phyloP scores from a whole-genome alignment of 1,139 yeast species.

The Yamadazyma mexicana region DNA sequence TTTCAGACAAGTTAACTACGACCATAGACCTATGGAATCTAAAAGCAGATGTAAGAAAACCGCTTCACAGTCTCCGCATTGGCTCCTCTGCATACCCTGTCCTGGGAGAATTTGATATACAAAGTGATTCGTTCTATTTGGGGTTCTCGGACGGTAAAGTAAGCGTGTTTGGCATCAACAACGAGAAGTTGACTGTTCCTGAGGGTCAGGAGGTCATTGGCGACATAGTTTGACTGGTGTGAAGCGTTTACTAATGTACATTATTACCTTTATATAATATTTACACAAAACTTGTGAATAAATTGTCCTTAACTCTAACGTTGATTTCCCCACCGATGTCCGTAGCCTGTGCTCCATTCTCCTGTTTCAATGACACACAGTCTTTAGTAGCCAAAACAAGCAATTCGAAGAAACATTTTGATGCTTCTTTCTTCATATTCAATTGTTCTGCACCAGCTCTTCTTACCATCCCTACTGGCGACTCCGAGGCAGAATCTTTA shows the following conservation, averaged over 20 bases:
- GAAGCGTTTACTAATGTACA: slow-evolving; percentile 18
- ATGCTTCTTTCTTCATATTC: slow-evolving; percentile 58
- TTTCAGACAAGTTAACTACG: slow-evolving; percentile 20
- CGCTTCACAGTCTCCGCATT: slow-evolving; percentile 22
- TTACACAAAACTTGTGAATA: slow-evolving; percentile 43
- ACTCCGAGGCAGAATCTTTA: slow-evolving; percentile 26
- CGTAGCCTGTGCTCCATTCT: slow-evolving; percentile 18
- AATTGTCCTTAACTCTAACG: slow-evolving; percentile 50
- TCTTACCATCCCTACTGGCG: slow-evolving; percentile 31
- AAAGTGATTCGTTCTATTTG: slow-evolving; percentile 23
- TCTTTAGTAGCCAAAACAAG: slow-evolving; percentile 81
- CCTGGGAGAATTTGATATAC: slow-evolving; percentile 18
- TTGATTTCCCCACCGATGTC: slow-evolving; percentile 60
- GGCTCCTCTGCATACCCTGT: slow-evolving; percentile 10
- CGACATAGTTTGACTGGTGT: slow-evolving; percentile 5
- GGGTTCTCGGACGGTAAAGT: slow-evolving; percentile 30
- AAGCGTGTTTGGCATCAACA: not conserved
- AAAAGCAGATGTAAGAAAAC: slow-evolving; percentile 33
- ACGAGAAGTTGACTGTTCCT: not conserved
- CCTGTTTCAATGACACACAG: slow-evolving; percentile 64
- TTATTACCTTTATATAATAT: slow-evolving; percentile 1
- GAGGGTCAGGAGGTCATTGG: slow-evolving; percentile 14
- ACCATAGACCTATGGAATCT: slow-evolving; percentile 60
- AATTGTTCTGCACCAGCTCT: slow-evolving; percentile 19
- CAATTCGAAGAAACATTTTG: slow-evolving; percentile 78